phyloP scores from a whole-genome alignment of 352 stramenopile species.

The Globisporangium sylvaticum region DNA sequence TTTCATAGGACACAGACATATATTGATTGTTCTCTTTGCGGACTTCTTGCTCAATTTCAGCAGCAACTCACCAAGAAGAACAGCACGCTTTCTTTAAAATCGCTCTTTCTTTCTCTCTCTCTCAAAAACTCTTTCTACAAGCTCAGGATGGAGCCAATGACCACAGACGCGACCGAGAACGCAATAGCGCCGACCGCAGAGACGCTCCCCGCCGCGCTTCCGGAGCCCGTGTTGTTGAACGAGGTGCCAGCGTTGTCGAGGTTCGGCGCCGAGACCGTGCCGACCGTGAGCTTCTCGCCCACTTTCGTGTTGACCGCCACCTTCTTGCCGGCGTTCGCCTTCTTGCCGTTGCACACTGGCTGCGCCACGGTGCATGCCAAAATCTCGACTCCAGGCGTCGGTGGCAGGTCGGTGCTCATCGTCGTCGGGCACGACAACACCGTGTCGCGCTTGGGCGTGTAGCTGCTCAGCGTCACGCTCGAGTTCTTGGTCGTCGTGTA shows the following conservation, averaged over 20 bases:
- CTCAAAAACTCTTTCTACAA: background rate
- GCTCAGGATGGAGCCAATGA: constrained; percentile 3
- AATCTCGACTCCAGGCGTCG: constrained; percentile 25
- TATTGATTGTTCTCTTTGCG: background rate
- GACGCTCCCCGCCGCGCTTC: background rate
- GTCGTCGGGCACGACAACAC: background rate
- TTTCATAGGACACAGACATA: background rate
- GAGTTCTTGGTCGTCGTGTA: constrained; percentile 63
- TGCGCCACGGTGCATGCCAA: constrained; percentile 46
- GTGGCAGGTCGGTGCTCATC: background rate
- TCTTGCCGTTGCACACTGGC: constrained; percentile 48
- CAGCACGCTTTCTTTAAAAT: no score
- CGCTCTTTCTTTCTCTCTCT: background rate
- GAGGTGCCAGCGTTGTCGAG: background rate
- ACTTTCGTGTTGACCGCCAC: constrained; percentile 17
- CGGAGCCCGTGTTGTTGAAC: constrained; percentile 9
- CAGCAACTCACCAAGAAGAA: no score
- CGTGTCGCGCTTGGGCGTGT: background rate
- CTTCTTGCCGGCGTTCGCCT: constrained; percentile 54
- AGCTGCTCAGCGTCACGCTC: constrained; percentile 8
- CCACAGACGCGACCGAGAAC: constrained; percentile 10
- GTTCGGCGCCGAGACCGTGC: constrained; percentile 15
- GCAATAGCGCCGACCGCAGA: constrained; percentile 6
- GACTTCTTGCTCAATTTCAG: background rate
- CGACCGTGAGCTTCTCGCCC: constrained; percentile 16